phyloP scores from a whole-genome alignment of 208 protist genomes.

The Wallacemonas rigidus region DNA sequence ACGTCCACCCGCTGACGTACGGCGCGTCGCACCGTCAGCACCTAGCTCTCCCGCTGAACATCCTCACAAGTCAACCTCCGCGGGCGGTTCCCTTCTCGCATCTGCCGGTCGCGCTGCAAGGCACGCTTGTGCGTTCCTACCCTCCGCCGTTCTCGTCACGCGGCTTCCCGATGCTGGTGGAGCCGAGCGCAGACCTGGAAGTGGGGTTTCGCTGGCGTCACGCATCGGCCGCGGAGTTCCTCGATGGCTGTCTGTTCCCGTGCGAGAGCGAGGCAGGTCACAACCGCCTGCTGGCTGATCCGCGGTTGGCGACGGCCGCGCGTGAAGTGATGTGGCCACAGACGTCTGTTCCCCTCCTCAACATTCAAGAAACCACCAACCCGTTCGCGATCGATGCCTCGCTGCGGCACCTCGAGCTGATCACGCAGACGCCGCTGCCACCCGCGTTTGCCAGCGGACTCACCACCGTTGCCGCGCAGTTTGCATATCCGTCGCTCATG shows the following conservation, averaged over 20 bases:
- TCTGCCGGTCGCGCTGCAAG: conserved; percentile 14
- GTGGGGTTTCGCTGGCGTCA: conserved; percentile 25
- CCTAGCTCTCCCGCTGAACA: conserved; percentile 25
- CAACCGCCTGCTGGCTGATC: conserved; percentile 18
- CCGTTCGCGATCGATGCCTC: conserved; percentile 64
- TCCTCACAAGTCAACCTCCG: conserved; percentile 19
- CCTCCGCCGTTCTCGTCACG: conserved; percentile 21
- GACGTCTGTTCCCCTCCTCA: conserved; percentile 43
- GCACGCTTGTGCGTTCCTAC: conserved; percentile 13
- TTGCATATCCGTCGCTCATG: conserved; percentile 64
- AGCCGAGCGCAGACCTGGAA: not conserved
- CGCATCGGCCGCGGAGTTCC: conserved; percentile 32
- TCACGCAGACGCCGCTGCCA: conserved; percentile 30
- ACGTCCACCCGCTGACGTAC: conserved; percentile 14
- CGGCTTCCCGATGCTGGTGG: conserved; percentile 22
- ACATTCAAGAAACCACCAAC: conserved; percentile 84
- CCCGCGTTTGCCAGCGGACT: conserved; percentile 46
- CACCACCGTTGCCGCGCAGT: conserved; percentile 79
- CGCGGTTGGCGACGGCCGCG: not conserved
- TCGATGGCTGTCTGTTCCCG: conserved; percentile 36
- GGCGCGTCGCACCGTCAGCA: conserved; percentile 8
- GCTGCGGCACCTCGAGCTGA: conserved; percentile 51
- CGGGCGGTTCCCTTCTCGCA: conserved; percentile 33
- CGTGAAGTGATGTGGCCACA: not conserved
- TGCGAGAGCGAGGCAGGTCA: not conserved